Base-by-base conservation (phyloP, 2,329 filamentous ascomycete genomes). In the Clonostachys chloroleuca region DNA sequence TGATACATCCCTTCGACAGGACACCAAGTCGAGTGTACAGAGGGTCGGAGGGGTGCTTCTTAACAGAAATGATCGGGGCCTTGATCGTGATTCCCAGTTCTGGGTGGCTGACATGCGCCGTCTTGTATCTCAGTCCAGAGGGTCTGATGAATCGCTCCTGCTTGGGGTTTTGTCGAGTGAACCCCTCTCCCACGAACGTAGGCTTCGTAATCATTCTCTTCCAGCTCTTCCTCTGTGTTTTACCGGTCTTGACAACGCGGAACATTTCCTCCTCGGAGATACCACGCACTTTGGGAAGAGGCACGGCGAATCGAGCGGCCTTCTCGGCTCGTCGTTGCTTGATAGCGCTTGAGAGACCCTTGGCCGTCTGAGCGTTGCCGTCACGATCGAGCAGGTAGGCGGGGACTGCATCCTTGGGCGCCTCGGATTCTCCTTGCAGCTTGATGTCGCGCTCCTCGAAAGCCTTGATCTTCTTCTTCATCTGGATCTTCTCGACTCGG, bases 231-330 rank as follows among this genome's bases (percentile, higher is more conserved):
- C 95, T 91, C 48, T 84, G 78, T 3, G 86, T 90, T 78, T 96
- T 96, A 59, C 94, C 92, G 34, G 92, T 97, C 74, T 91, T 91
- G 61, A 97, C 84, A 13, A 96, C 92, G 71, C 89, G 92, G 77
- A 97, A 97, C 87, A 96, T 92, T 74, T 96, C 92, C 77, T 95
- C 90, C 74, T 97, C 92, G 56, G 82, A 84, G 58, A 97, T 96
- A 49, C 66, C 92, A 60, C 89, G 83, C 41, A 97, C 94, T 73
- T 96, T 96, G 35, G 94, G 94, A 61, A 99, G 68, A 2, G 94
- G 94, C 37, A 97, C 94, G 34, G 80, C 81, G 66, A 96, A 97
- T 64, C 92, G 89, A 44, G 94, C 94, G 7, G 92, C 90, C 79
- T 96, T 96, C 68, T 96, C 95, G 53, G 80, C 80, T 39, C 94